Evolutionary conservation across 23 red algal genomes (phyloP).

Genomic region (Agarophyton chilense): DNA sequence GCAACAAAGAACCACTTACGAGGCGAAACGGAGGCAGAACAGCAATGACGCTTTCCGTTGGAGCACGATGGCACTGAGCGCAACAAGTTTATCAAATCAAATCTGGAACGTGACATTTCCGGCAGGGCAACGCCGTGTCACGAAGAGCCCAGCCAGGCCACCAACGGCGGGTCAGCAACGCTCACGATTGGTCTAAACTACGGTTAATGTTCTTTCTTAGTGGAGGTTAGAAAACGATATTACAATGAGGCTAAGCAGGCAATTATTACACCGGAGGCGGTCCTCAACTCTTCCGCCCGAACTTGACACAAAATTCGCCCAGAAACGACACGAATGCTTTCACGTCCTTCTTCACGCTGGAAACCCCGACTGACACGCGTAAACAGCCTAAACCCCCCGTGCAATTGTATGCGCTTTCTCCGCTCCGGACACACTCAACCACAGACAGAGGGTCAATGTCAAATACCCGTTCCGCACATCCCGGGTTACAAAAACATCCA

Average conservation of each 20-base stretch:
- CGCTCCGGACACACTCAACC: conserved; percentile 1
- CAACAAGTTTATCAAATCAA: too few relatives aligned
- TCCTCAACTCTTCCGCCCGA: not conserved
- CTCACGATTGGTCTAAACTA: too few relatives aligned
- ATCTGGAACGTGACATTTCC: too few relatives aligned
- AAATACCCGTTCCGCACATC: conserved; percentile 35
- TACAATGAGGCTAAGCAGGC: not conserved
- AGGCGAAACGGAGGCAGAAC: too few relatives aligned
- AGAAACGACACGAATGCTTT: conserved; percentile 18
- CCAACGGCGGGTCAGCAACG: too few relatives aligned
- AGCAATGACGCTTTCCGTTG: too few relatives aligned
- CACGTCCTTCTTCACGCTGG: conserved; percentile 23
- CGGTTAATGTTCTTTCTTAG: too few relatives aligned
- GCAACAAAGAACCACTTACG: too few relatives aligned
- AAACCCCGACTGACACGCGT: not conserved
- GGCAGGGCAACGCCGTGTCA: too few relatives aligned
- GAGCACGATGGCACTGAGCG: too few relatives aligned
- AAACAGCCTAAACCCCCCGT: conserved; percentile 6
- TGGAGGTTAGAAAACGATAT: not conserved
- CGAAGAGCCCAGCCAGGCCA: too few relatives aligned
- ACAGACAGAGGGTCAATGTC: conserved; percentile 10
- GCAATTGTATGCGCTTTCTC: conserved; percentile 10
- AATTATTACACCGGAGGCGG: not conserved
- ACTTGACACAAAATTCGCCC: not conserved
- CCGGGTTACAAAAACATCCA: conserved; percentile 67